phyloP scores from a whole-genome alignment of 2,329 filamentous ascomycete genomes.

The Gremmenia infestans region DNA sequence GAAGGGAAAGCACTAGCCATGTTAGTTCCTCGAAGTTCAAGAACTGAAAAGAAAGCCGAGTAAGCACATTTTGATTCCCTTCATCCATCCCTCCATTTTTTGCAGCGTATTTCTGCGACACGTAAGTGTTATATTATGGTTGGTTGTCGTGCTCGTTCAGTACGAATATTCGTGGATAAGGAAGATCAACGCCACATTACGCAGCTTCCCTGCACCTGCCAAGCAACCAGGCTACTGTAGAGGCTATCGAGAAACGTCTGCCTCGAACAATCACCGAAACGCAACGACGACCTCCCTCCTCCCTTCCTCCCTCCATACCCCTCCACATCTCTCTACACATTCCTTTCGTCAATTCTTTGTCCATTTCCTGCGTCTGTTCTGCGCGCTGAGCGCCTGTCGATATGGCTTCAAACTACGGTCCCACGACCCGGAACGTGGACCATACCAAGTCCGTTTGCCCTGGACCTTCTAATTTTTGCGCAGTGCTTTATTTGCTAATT shows the following conservation, averaged over 20 bases:
- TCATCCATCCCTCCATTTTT: neutral
- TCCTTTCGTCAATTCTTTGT: neutral
- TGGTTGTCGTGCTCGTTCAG: neutral
- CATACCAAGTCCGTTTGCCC: constrained; percentile 29
- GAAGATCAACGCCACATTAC: constrained; percentile 17
- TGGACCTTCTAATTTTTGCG: constrained; percentile 5
- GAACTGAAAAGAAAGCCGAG: neutral
- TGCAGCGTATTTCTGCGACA: neutral
- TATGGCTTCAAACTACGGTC: constrained; percentile 27
- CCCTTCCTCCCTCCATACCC: neutral
- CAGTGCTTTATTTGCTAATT: constrained; percentile 6
- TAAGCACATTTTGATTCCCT: neutral
- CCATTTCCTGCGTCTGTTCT: neutral
- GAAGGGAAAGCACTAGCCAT: neutral
- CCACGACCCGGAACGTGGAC: constrained; percentile 31
- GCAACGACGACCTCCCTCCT: neutral
- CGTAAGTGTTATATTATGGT: too few species aligned
- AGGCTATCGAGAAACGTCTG: neutral
- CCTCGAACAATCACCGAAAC: neutral
- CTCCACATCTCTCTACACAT: neutral
- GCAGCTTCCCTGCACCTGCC: constrained; percentile 16
- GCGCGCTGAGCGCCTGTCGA: constrained; percentile 19
- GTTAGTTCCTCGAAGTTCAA: neutral
- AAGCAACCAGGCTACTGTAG: neutral
- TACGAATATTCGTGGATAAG: neutral